Evolutionary conservation across 2,329 filamentous ascomycete species (phyloP).

Genomic region (Podosphaera xanthii): DNA sequence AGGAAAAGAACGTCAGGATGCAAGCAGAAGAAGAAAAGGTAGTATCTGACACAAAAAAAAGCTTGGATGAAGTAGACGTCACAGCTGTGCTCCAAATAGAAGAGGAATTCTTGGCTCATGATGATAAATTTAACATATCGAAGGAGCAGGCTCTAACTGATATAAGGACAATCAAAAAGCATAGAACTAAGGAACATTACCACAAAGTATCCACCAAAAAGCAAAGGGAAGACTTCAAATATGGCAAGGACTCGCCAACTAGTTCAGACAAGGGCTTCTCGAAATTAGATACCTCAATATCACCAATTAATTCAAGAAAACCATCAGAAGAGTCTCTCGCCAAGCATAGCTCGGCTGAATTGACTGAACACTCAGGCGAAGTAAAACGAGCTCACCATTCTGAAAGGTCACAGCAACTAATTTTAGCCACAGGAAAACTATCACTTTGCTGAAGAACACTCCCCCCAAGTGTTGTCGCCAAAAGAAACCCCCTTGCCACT

Average conservation of each 20-base stretch:
- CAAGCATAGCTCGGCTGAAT: conserved; percentile 10
- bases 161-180: not conserved
- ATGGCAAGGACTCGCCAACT: conserved; percentile 17
- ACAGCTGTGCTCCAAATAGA: not conserved
- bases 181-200: conserved; percentile 1
- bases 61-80: not conserved
- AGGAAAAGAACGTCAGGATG: conserved; percentile 1
- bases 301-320: conserved; percentile 21
- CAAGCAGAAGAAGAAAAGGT: not conserved
- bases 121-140: not conserved
- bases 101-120: not conserved
- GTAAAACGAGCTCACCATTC: conserved; percentile 6
- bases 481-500: conserved; percentile 17
- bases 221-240: conserved; percentile 16
- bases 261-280: conserved; percentile 9
- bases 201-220: conserved; percentile 6
- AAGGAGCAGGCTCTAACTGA: not conserved
- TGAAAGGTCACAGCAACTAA: not conserved
- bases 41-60: not conserved
- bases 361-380: conserved; percentile 22
- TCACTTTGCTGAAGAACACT: not conserved
- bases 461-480: conserved; percentile 9
- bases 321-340: conserved; percentile 4
- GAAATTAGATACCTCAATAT: conserved; percentile 36
- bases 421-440: not conserved